Conservation (phyloP, 345 rosid genomes). For the Noccaea caerulescens region DNA sequence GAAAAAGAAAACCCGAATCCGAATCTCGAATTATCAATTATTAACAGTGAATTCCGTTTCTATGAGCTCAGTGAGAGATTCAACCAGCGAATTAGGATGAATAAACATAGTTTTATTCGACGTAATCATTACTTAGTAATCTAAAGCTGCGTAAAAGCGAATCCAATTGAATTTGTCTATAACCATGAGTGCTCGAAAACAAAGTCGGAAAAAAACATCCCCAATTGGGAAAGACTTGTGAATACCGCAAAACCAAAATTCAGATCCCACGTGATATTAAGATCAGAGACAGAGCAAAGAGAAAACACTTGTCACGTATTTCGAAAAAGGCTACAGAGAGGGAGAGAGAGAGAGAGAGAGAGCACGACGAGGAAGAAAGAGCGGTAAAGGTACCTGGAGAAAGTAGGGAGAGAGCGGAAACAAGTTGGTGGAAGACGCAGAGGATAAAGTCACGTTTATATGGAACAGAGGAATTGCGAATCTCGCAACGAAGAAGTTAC, state of each 20-base stretch:
- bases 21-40: no score
- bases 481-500: slow-evolving; percentile 30
- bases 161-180: slow-evolving; percentile 14
- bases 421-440: slow-evolving; percentile 23
- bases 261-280: slow-evolving; percentile 43
- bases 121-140: background rate
- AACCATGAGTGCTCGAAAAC: slow-evolving; percentile 21
- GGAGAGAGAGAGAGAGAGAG: background rate
- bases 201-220: slow-evolving; percentile 1
- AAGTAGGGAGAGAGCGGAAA: background rate
- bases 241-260: slow-evolving; percentile 31
- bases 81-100: slow-evolving; percentile 12
- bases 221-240: slow-evolving; percentile 41
- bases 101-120: background rate
- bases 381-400: slow-evolving; percentile 29
- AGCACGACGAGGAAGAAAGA: background rate
- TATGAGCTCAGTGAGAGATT: slow-evolving; percentile 1
- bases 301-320: slow-evolving; percentile 14
- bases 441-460: slow-evolving; percentile 29
- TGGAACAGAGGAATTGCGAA: slow-evolving; percentile 45
- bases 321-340: background rate
- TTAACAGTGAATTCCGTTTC: background rate
- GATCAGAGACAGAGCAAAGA: slow-evolving; percentile 30
- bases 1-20: background rate
- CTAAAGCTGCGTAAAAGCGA: background rate